Evolutionary conservation across 164 flowering plant species (phyloP).

Genomic region (Cinnamomum chago): DNA sequence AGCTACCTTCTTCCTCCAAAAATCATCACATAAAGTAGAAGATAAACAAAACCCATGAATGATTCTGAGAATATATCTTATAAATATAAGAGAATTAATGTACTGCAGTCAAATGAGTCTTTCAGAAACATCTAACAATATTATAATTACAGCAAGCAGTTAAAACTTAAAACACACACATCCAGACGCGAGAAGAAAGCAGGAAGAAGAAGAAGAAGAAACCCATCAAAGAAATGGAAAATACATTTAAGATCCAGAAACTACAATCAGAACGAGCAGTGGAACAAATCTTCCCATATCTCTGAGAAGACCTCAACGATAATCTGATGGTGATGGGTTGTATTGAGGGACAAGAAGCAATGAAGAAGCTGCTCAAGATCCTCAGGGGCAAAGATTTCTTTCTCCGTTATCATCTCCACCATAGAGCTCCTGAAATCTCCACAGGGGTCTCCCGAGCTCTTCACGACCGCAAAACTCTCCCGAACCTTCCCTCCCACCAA

Average conservation of each 20-base stretch:
- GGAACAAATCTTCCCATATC: slow-evolving; percentile 68
- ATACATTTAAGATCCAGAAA: background rate
- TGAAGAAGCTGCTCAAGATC: slow-evolving; percentile 61
- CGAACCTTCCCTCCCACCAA: slow-evolving; percentile 23
- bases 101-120: no score
- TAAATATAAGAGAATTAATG: no score
- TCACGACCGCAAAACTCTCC: slow-evolving; percentile 69
- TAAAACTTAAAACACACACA: no score
- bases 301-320: slow-evolving; percentile 68
- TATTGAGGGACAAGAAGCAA: slow-evolving; percentile 68
- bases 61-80: no score
- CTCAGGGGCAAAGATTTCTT: slow-evolving; percentile 46
- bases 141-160: no score
- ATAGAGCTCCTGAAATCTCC: slow-evolving; percentile 69
- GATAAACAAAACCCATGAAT: background rate
- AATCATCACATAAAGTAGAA: background rate
- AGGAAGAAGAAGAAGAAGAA: background rate
- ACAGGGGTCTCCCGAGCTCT: slow-evolving; percentile 61
- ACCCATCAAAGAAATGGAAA: background rate
- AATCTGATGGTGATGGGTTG: slow-evolving; percentile 48
- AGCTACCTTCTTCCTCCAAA: background rate
- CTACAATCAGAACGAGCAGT: slow-evolving; percentile 17
- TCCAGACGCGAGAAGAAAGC: background rate
- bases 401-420: slow-evolving; percentile 86
- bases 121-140: no score